Evolutionary conservation across 192 early-diverging fungal genomes (phyloP), one percentile per base, ranked within the genome.

Genomic region (Mortierella hygrophila): DNA sequence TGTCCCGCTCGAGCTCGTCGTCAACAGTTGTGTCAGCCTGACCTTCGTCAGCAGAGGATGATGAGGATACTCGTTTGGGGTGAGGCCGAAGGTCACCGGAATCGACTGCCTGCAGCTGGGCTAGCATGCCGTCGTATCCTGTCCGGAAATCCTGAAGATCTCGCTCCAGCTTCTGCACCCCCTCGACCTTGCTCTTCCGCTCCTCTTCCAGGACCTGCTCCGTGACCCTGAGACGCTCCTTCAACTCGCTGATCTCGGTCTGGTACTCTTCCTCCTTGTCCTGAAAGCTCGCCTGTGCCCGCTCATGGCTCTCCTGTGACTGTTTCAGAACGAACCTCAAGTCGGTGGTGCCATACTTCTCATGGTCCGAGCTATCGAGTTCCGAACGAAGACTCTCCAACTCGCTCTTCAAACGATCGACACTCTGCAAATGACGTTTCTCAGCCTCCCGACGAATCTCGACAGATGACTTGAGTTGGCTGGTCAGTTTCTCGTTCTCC

Each of bases 261-360:
- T 70, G 57, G 42, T 79, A 80, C n/a, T 86, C 84, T 37, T 86
- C 84, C 29, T 86, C 84, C 69, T 86, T 86, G 76, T 86, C 84
- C 71, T 80, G 77, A 42, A 80, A 76, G 26, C n/a, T 44, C 76
- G 80, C 73, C n/a, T 63, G 78, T 13, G 70, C 57, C 4, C 75
- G 29, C 29, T 80, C 84, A 16, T 86, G 84, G 16, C 32, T 75
- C 40, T 77, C 76, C 41, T 78, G 79, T 3, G 79, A 73, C 7
- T 77, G 74, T 26, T 77, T 81, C 37, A 86, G 29, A 32, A 77
- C 37, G 37, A 73, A 37, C 20, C 84, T 42, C 29, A 86, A 32
- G 40, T 86, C 84, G 4, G 70, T 63, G 7, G 71, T 74, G 6
- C 84, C 84, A 32, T 86, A 86, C 65, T 78, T 80, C 60, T 80